A percentile compares a stretch with the other conserved stretches of the same genome.
phyloP scores from a whole-genome alignment of 805 yeast genomes.

The Cyberlindnera lachancei region DNA sequence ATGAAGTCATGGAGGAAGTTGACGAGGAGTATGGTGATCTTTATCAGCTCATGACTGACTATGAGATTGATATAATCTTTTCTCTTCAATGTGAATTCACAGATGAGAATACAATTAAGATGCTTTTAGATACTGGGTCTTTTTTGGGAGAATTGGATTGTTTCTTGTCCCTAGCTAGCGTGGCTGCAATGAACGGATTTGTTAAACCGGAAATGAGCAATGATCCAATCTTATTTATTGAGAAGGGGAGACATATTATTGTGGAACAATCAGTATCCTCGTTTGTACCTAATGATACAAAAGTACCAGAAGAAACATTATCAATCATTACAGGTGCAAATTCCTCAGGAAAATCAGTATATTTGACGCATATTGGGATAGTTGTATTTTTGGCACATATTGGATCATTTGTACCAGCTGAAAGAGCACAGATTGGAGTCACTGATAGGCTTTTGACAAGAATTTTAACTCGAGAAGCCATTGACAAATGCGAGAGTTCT shows the following conservation, averaged over 20 bases:
- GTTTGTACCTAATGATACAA: conserved; percentile 37
- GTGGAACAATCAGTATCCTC: conserved; percentile 32
- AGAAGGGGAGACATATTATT: conserved; percentile 40
- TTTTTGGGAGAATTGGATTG: conserved; percentile 32
- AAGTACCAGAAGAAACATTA: conserved; percentile 19
- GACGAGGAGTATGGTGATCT: conserved; percentile 36
- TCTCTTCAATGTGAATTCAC: conserved; percentile 23
- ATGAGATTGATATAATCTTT: conserved; percentile 34
- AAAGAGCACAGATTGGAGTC: conserved; percentile 35
- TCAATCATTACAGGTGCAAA: conserved; percentile 43
- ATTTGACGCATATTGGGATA: conserved; percentile 40
- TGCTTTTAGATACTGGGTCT: conserved; percentile 16
- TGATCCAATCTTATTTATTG: conserved; percentile 24
- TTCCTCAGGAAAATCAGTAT: conserved; percentile 46
- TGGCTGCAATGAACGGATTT: conserved; percentile 23
- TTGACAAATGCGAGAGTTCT: conserved; percentile 36
- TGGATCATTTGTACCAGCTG: conserved; percentile 50
- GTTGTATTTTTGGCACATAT: conserved; percentile 43
- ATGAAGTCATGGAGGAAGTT: conserved; percentile 22
- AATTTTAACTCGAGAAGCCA: conserved; percentile 33
- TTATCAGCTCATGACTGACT: conserved; percentile 31
- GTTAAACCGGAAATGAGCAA: conserved; percentile 27
- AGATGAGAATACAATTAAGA: neutral
- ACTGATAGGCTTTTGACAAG: conserved; percentile 42
- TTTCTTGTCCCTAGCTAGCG: conserved; percentile 27